Evolutionary conservation across 2,329 filamentous ascomycete genomes (phyloP).

Genomic region (Colletotrichum destructivum): DNA sequence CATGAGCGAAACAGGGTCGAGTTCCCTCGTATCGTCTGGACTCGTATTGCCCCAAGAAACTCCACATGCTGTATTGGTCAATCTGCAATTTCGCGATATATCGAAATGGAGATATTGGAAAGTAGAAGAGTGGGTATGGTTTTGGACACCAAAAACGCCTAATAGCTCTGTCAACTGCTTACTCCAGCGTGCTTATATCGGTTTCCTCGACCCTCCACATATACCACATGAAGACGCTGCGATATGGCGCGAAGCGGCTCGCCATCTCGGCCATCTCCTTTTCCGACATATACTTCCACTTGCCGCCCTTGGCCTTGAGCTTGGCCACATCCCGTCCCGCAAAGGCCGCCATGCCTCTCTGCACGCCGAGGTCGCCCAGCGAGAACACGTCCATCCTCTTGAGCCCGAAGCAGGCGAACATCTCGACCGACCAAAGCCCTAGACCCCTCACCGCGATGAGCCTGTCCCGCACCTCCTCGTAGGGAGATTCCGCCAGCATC

Average conservation of each 20-base stretch:
- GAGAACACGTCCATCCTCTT: slow-evolving; percentile 96
- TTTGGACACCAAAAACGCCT: background rate
- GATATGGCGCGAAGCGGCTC: slow-evolving; percentile 86
- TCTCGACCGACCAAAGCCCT: slow-evolving; percentile 93
- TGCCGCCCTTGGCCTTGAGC: slow-evolving; percentile 82
- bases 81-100: slow-evolving; percentile 1
- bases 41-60: slow-evolving; percentile 2
- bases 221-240: slow-evolving; percentile 97
- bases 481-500: slow-evolving; percentile 83
- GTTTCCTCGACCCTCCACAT: slow-evolving; percentile 93
- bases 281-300: slow-evolving; percentile 99
- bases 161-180: slow-evolving; percentile 41
- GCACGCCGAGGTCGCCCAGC: slow-evolving; percentile 92
- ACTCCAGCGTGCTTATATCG: slow-evolving; percentile 76
- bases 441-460: slow-evolving; percentile 89
- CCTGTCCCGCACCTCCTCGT: slow-evolving; percentile 88
- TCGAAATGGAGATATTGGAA: background rate
- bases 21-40: background rate
- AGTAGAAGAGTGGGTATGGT: background rate
- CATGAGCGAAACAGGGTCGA: background rate
- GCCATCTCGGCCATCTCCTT: slow-evolving; percentile 90
- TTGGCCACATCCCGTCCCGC: slow-evolving; percentile 86
- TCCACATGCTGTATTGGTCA: slow-evolving; percentile 4
- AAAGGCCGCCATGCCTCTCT: slow-evolving; percentile 93
- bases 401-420: slow-evolving; percentile 97